phyloP scores from a whole-genome alignment of 140 eudicot genomes.

The Flaveria floridana region DNA sequence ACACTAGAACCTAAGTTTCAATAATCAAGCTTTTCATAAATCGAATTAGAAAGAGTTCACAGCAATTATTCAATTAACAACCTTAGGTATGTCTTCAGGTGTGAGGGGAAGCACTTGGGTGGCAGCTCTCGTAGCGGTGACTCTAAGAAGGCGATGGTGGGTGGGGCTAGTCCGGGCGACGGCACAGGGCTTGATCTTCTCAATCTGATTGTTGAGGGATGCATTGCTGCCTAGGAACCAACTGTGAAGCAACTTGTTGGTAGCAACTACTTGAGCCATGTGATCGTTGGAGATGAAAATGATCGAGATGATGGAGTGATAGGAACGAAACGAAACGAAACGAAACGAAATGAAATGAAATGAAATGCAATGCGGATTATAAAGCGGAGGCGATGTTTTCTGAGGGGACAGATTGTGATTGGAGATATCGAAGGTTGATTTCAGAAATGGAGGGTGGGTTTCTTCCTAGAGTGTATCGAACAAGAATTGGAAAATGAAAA shows the following conservation, averaged over 20 bases:
- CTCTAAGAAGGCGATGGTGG: conserved; percentile 25
- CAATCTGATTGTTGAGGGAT: conserved; percentile 31
- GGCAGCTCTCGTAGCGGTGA: conserved; percentile 45
- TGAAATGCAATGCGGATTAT: conserved; percentile 15
- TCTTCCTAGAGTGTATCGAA: conserved; percentile 36
- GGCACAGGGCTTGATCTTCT: conserved; percentile 51
- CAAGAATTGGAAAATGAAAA: neutral
- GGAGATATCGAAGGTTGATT: conserved; percentile 29
- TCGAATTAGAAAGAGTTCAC: neutral
- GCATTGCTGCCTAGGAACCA: conserved; percentile 40
- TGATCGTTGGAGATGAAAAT: neutral
- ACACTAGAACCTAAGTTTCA: neutral
- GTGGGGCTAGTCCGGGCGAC: conserved; percentile 36
- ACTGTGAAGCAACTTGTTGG: conserved; percentile 46
- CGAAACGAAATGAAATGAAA: too few species aligned
- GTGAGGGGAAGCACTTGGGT: conserved; percentile 58
- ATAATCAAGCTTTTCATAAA: neutral
- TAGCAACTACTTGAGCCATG: conserved; percentile 73
- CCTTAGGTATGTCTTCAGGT: conserved; percentile 65
- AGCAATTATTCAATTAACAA: conserved; percentile 17
- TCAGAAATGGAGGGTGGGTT: conserved; percentile 22
- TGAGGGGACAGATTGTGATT: conserved; percentile 27
- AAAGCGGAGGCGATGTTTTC: conserved; percentile 35
- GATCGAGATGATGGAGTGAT: neutral
- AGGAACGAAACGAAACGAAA: neutral